Conservation (phyloP, 2,329 filamentous ascomycete genomes). For the Metarhizium guizhouense region DNA sequence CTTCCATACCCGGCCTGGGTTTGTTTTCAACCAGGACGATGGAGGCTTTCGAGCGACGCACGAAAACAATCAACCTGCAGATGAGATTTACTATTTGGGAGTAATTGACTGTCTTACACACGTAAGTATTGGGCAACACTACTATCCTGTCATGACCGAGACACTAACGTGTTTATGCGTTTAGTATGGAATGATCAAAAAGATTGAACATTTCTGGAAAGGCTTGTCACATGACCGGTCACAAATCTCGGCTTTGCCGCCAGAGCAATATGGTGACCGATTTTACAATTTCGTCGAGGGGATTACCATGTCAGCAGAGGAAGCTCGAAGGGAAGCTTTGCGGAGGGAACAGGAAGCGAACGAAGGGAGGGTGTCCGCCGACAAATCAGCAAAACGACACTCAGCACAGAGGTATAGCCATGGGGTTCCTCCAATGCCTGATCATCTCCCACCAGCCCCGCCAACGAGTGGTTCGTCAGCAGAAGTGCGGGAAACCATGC, state of each 20-base stretch:
- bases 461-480: conserved; percentile 22
- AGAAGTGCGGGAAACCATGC: conserved; percentile 31
- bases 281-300: conserved; percentile 89
- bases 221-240: conserved; percentile 73
- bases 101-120: conserved; percentile 98
- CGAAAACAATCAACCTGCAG: conserved; percentile 73
- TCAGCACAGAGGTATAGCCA: conserved; percentile 25
- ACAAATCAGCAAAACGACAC: conserved; percentile 26
- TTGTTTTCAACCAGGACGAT: conserved; percentile 89
- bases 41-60: conserved; percentile 90
- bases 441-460: conserved; percentile 35
- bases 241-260: conserved; percentile 88
- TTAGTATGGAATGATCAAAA: conserved; percentile 89
- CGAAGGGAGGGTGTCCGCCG: conserved; percentile 21
- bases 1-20: conserved; percentile 57
- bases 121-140: conserved; percentile 47
- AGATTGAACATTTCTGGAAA: conserved; percentile 95
- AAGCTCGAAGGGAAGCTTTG: conserved; percentile 59
- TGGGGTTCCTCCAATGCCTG: conserved; percentile 34
- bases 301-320: conserved; percentile 84
- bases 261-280: conserved; percentile 83
- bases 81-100: conserved; percentile 95
- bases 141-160: background rate
- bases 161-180: conserved; percentile 2
- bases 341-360: conserved; percentile 53